These are phyloP conservation scores for Pichia sorboxylosa DNA, from an alignment of 1,139 yeast species.

Conservation along the genomic window DNA sequence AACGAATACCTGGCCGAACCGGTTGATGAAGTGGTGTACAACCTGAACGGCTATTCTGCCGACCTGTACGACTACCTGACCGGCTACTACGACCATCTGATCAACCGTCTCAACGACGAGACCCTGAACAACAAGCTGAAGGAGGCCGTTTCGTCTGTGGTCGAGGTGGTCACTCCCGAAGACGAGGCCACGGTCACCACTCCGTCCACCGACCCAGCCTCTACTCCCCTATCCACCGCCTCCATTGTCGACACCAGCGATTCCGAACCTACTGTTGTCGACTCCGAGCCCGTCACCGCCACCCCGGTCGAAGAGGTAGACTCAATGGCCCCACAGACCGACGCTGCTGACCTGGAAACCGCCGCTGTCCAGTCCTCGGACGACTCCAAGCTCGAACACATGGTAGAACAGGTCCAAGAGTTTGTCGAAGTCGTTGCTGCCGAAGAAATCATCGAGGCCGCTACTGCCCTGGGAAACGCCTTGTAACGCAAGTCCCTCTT, in stretches of 20 bases:
- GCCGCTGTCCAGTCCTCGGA: not conserved
- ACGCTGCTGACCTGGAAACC: not conserved
- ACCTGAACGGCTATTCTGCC: not conserved
- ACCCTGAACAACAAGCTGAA: constrained; percentile 4
- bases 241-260: constrained; percentile 3
- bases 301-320: constrained; percentile 4
- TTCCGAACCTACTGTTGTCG: not conserved
- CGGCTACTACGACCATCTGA: not conserved
- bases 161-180: constrained; percentile 6
- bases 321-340: constrained; percentile 4
- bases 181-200: constrained; percentile 7
- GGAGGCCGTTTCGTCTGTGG: constrained; percentile 5
- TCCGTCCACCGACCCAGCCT: not conserved
- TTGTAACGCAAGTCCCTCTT: no score
- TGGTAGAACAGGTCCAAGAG: constrained; percentile 13
- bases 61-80: not conserved
- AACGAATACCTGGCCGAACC: not conserved
- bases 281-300: not conserved
- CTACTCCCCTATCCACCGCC: constrained; percentile 1
- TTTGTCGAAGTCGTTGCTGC: constrained; percentile 16
- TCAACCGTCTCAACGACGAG: constrained; percentile 6
- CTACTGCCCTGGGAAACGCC: constrained; percentile 12
- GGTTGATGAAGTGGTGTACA: not conserved
- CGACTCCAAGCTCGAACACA: constrained; percentile 4
- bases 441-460: constrained; percentile 13